A percentile compares a stretch with the other conserved stretches of the same genome.
Conservation (phyloP, 352 stramenopile genomes). For the Phytophthora idaei region DNA sequence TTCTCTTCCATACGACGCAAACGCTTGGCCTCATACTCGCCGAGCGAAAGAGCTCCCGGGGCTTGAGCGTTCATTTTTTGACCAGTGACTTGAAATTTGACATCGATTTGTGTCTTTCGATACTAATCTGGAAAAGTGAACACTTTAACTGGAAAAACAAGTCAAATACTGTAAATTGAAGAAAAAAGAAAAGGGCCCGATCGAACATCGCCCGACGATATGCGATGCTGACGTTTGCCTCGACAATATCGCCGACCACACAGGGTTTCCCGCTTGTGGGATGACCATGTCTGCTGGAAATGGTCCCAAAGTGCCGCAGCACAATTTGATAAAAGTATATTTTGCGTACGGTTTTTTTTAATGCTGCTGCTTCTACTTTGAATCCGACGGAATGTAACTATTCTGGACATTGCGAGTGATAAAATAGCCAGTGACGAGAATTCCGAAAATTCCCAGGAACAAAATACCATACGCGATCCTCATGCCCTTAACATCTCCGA, state of each 20-base stretch:
- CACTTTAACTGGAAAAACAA: too few species aligned
- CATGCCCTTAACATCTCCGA: slow-evolving; percentile 21
- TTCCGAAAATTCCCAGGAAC: slow-evolving; percentile 8
- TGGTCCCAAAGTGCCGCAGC: too few species aligned
- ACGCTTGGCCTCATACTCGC: slow-evolving; percentile 3
- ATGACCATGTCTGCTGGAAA: too few species aligned
- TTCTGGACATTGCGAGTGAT: slow-evolving; percentile 14
- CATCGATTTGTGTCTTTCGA: neutral
- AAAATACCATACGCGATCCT: slow-evolving; percentile 19
- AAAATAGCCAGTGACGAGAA: neutral
- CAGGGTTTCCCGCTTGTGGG: too few species aligned
- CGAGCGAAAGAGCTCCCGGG: neutral
- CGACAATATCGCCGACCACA: too few species aligned
- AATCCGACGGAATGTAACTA: slow-evolving; percentile 22
- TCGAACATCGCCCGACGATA: too few species aligned
- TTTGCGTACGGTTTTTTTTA: too few species aligned
- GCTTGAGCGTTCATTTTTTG: neutral
- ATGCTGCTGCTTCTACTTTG: neutral
- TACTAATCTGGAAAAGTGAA: too few species aligned
- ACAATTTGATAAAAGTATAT: too few species aligned
- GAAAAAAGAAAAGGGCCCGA: too few species aligned
- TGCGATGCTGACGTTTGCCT: too few species aligned
- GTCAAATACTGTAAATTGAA: too few species aligned
- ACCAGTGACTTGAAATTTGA: neutral
- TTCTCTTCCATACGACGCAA: slow-evolving; percentile 5